These are phyloP conservation scores for Metschnikowia cubensis DNA, from an alignment of 805 yeast species.

Conservation along the genomic window DNA sequence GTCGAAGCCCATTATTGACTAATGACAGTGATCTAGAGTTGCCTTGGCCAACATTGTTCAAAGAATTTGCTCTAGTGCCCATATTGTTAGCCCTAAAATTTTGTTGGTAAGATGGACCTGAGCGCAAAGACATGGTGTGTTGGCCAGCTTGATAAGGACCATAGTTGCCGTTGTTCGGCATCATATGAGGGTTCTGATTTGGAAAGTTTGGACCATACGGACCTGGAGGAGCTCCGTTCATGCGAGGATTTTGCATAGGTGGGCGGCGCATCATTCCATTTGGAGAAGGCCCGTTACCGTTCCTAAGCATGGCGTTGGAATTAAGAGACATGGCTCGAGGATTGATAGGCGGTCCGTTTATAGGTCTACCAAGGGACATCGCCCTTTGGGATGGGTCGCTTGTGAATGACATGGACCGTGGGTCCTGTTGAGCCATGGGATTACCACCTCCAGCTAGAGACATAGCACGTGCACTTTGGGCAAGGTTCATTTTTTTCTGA, in stretches of 20 bases:
- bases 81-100: constrained; percentile 4
- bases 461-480: constrained; percentile 45
- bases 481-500: constrained; percentile 56
- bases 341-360: constrained; percentile 24
- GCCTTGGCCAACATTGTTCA: constrained; percentile 6
- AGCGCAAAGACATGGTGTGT: constrained; percentile 14
- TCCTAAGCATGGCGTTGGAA: constrained; percentile 17
- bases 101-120: constrained; percentile 7
- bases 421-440: constrained; percentile 26
- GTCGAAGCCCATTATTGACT: background rate
- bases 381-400: constrained; percentile 21
- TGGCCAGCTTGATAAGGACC: background rate
- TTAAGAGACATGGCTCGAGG: constrained; percentile 43
- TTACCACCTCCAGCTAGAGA: constrained; percentile 35
- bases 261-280: constrained; percentile 2
- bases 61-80: constrained; percentile 14
- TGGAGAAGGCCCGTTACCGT: background rate
- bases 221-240: background rate
- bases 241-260: constrained; percentile 1
- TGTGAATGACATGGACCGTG: constrained; percentile 31
- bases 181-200: background rate
- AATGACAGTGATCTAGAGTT: constrained; percentile 2
- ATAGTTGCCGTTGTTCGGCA: background rate
- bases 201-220: background rate
- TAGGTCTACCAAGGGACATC: constrained; percentile 18